Conservation (phyloP, 225 moss, liverwort and hornwort species). For the Ulota crispa region DNA sequence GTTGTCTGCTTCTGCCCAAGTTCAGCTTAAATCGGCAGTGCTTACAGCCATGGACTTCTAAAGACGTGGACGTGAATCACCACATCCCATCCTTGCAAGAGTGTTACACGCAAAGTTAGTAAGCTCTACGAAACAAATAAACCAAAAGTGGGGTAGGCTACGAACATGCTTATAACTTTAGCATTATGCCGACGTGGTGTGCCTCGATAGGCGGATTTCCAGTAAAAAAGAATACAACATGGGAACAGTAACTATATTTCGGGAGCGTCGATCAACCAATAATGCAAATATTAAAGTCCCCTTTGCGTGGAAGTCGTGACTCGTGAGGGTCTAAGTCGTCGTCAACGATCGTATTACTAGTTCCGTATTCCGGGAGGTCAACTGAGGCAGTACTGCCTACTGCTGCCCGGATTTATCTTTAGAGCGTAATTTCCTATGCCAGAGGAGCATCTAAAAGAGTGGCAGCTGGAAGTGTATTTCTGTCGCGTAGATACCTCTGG, state of each 20-base stretch:
- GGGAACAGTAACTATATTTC: neutral
- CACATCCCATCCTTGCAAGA: neutral
- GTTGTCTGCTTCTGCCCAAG: neutral
- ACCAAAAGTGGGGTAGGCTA: neutral
- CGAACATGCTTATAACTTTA: neutral
- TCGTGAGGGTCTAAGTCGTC: neutral
- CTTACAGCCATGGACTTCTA: too few species aligned
- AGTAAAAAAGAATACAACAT: neutral
- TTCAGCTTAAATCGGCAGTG: too few species aligned
- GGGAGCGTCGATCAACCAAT: neutral
- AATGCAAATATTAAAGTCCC: neutral
- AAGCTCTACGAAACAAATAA: neutral
- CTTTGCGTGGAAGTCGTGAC: neutral
- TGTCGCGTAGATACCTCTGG: too few species aligned
- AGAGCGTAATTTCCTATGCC: neutral
- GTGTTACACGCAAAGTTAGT: neutral
- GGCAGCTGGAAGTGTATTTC: too few species aligned
- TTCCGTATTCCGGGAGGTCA: constrained; percentile 3
- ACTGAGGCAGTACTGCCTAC: neutral
- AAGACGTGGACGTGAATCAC: neutral
- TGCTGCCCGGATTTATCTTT: neutral
- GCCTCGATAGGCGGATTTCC: neutral
- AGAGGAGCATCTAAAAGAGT: neutral
- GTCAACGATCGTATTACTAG: neutral
- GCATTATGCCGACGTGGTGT: neutral